phyloP scores from a whole-genome alignment of 371 early-diverging fungal species.

The Mucor velutinosus region DNA sequence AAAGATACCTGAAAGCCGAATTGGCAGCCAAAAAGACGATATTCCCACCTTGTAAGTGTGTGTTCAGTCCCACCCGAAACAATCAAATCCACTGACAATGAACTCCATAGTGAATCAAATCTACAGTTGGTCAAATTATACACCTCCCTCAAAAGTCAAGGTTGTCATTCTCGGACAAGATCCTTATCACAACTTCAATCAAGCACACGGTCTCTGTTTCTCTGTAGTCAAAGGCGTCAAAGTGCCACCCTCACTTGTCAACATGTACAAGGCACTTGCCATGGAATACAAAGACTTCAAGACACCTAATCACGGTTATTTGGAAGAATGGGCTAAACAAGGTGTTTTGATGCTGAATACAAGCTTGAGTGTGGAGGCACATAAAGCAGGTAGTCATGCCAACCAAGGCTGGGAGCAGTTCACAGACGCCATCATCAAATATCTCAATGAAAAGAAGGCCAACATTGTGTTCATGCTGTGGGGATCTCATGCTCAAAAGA shows the following conservation, averaged over 20 bases:
- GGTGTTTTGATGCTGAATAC: constrained; percentile 97
- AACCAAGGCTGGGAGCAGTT: constrained; percentile 90
- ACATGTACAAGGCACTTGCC: constrained; percentile 90
- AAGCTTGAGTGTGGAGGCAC: constrained; percentile 87
- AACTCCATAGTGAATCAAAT: constrained; percentile 56
- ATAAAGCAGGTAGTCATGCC: constrained; percentile 88
- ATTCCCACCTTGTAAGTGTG: constrained; percentile 71
- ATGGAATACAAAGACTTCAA: constrained; percentile 68
- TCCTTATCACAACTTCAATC: constrained; percentile 93
- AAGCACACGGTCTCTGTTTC: constrained; percentile 95
- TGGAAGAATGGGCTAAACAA: constrained; percentile 85
- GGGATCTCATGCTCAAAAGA: constrained; percentile 91
- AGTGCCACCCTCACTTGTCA: constrained; percentile 89
- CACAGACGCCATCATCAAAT: constrained; percentile 84
- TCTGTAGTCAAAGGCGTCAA: constrained; percentile 79
- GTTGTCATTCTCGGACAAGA: constrained; percentile 97
- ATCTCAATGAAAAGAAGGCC: constrained; percentile 64
- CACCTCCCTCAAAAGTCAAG: constrained; percentile 65
- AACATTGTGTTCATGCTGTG: constrained; percentile 95
- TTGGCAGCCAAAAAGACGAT: constrained; percentile 50
- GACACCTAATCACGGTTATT: constrained; percentile 67
- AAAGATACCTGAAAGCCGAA: constrained; percentile 66
- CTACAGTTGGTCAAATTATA: constrained; percentile 80
- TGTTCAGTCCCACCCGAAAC: no score
- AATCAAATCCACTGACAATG: neutral